A percentile compares a stretch with the other conserved stretches of the same genome.
Conservation (phyloP, 768 basidiomycete species). For the Krasilnikovozyma curviuscula region DNA sequence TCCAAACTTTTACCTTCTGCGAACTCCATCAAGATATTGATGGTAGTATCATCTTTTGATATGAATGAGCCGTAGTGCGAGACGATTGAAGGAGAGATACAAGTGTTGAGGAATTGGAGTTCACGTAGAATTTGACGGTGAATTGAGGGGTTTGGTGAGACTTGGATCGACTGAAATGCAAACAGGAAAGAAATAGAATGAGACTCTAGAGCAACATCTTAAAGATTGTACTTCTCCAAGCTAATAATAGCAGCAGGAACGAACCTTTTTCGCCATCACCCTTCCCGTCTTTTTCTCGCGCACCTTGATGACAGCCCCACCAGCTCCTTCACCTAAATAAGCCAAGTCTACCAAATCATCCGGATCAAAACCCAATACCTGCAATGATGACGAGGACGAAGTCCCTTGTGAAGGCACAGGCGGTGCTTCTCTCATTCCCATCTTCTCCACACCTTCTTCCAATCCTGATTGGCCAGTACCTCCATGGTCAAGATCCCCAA, state of each 20-base stretch:
- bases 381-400: background rate
- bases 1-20: constrained; percentile 27
- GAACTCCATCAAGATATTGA: constrained; percentile 28
- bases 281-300: constrained; percentile 19
- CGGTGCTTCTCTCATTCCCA: background rate
- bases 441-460: background rate
- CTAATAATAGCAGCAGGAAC: background rate
- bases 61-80: constrained; percentile 28
- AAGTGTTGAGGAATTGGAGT: constrained; percentile 25
- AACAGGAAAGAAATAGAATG: background rate
- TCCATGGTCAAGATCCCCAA: no score
- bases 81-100: constrained; percentile 26
- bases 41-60: constrained; percentile 22
- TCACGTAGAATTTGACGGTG: constrained; percentile 28
- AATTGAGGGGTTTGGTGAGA: constrained; percentile 25
- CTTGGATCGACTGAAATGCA: constrained; percentile 22
- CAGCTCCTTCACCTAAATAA: constrained; percentile 25
- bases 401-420: background rate
- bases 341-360: constrained; percentile 18
- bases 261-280: constrained; percentile 28
- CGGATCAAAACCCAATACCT: constrained; percentile 15
- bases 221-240: background rate
- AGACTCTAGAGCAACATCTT: background rate
- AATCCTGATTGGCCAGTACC: no score
- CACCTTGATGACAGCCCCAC: constrained; percentile 26